These are phyloP conservation scores for Daedalea quercina DNA, from an alignment of 768 basidiomycete genomes.

Conservation along the genomic window DNA sequence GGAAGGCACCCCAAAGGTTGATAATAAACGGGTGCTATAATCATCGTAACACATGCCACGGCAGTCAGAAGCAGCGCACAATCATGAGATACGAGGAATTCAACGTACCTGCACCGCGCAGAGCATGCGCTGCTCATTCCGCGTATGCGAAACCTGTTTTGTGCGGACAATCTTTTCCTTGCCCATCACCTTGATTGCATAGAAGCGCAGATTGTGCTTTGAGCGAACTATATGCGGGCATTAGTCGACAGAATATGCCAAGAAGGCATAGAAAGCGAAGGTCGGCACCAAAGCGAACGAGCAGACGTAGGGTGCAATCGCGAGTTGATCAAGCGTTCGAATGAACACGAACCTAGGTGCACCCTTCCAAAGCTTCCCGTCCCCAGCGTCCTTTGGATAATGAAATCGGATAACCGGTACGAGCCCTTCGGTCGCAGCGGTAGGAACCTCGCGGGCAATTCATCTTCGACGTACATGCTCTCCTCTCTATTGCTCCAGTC, in stretches of 20 bases:
- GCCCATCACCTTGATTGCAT: slow-evolving; percentile 90
- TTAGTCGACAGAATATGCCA: background rate
- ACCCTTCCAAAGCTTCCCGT: slow-evolving; percentile 99
- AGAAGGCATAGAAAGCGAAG: background rate
- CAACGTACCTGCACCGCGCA: slow-evolving; percentile 49
- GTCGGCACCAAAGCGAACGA: background rate
- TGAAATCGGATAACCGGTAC: slow-evolving; percentile 72
- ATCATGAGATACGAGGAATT: too few relatives aligned
- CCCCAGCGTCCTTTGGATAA: slow-evolving; percentile 77
- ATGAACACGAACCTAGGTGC: slow-evolving; percentile 53
- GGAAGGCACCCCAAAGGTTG: slow-evolving; percentile 95
- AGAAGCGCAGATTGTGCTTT: slow-evolving; percentile 92
- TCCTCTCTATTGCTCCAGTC: slow-evolving; percentile 1
- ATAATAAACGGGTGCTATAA: slow-evolving; percentile 78
- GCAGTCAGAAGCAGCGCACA: too few relatives aligned
- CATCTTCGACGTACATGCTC: background rate
- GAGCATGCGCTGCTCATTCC: slow-evolving; percentile 88
- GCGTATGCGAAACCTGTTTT: slow-evolving; percentile 97
- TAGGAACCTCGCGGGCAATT: slow-evolving; percentile 19
- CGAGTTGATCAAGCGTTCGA: background rate
- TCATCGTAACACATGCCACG: background rate
- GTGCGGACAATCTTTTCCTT: slow-evolving; percentile 89
- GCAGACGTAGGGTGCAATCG: background rate
- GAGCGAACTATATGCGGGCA: slow-evolving; percentile 56
- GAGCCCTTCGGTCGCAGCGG: slow-evolving; percentile 47